Percentiles rank a stretch among this genome's conserved stretches.
Conservation (phyloP, 768 basidiomycete genomes). For the Termitomyces sp. region DNA sequence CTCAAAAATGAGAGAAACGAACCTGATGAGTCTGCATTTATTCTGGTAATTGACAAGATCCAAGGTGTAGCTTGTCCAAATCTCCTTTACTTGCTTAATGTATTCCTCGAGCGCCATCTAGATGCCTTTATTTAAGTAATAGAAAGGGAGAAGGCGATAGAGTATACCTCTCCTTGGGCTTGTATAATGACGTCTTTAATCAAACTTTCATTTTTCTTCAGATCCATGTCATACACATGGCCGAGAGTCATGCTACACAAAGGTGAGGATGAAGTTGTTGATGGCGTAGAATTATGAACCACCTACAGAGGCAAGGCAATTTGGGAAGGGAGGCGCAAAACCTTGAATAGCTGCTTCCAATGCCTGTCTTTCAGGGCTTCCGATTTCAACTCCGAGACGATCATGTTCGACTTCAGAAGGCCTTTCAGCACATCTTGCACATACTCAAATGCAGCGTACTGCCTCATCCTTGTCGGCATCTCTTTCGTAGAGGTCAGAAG, state of each 20-base stretch:
- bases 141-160: slow-evolving; percentile 11
- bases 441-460: slow-evolving; percentile 98
- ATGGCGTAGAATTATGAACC: not conserved
- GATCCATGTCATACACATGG: slow-evolving; percentile 93
- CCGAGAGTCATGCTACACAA: slow-evolving; percentile 77
- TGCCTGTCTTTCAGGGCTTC: slow-evolving; percentile 97
- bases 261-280: slow-evolving; percentile 10
- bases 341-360: slow-evolving; percentile 97
- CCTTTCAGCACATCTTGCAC: slow-evolving; percentile 88
- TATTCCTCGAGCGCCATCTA: slow-evolving; percentile 96
- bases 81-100: slow-evolving; percentile 94
- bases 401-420: slow-evolving; percentile 81
- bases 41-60: slow-evolving; percentile 98
- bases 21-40: slow-evolving; percentile 94
- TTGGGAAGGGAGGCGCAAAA: slow-evolving; percentile 65
- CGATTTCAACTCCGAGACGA: slow-evolving; percentile 93
- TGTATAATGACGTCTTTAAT: slow-evolving; percentile 97
- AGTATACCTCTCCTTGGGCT: slow-evolving; percentile 88
- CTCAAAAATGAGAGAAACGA: slow-evolving; percentile 13
- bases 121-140: slow-evolving; percentile 8
- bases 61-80: slow-evolving; percentile 92
- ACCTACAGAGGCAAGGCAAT: slow-evolving; percentile 72
- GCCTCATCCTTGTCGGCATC: slow-evolving; percentile 98
- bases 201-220: slow-evolving; percentile 84
- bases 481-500: slow-evolving; percentile 92